Percentiles rank a stretch among this genome's conserved stretches.
phyloP scores from a whole-genome alignment of 2,329 filamentous ascomycete species.

The Cytospora mali region DNA sequence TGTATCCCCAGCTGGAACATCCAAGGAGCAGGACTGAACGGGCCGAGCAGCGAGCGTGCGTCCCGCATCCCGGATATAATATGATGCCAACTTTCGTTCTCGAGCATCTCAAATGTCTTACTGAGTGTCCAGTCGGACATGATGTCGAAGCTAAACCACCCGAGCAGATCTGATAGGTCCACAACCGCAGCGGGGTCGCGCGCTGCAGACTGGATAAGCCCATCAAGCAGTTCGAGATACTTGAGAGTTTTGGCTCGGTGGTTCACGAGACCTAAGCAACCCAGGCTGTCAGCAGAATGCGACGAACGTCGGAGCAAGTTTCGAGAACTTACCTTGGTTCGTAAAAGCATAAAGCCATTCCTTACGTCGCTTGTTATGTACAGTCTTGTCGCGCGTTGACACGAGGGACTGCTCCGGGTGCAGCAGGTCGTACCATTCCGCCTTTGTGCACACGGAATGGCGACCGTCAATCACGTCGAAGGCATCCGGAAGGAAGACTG shows the following conservation, averaged over 20 bases:
- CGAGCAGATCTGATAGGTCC: background rate
- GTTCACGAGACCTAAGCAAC: too few species aligned
- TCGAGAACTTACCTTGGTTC: too few species aligned
- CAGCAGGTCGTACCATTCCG: conserved; percentile 30
- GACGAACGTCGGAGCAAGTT: too few species aligned
- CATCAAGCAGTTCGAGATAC: too few species aligned
- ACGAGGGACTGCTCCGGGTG: background rate
- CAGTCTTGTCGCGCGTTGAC: background rate
- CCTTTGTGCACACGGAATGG: conserved; percentile 28
- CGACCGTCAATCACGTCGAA: conserved; percentile 30
- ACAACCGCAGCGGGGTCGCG: too few species aligned
- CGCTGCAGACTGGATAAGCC: too few species aligned
- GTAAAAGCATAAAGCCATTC: background rate
- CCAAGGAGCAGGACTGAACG: background rate
- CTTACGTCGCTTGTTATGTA: background rate
- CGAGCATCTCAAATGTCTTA: background rate
- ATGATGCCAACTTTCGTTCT: background rate
- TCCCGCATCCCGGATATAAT: background rate
- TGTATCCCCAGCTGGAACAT: background rate
- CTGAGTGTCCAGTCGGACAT: background rate
- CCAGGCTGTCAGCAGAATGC: too few species aligned
- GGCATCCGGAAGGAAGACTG: conserved; percentile 26
- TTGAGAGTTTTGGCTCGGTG: too few species aligned
- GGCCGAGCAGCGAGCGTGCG: background rate
- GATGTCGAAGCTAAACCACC: background rate